Base-by-base conservation (phyloP, 768 basidiomycete species). In the Steccherinum ochraceum region DNA sequence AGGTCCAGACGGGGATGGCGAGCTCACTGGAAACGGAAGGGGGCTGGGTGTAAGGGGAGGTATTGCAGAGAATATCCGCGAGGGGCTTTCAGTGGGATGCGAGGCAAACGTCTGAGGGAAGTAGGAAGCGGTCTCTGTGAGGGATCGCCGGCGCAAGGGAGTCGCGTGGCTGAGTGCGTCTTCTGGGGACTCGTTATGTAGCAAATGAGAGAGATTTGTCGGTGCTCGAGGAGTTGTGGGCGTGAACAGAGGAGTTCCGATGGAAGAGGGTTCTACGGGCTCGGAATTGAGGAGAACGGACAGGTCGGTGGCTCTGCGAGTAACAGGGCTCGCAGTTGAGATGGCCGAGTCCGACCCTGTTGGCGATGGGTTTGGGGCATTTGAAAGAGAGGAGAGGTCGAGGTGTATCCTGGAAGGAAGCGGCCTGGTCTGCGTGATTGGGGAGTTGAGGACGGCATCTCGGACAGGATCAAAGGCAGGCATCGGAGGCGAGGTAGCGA, bases 381-480 rank as follows among this genome's bases (percentile, higher is more conserved):
- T 56, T 21, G 54, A 42, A 11, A 45, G 62, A 48, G 66, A 52
- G 25, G 51, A 45, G 41, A 46, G 27, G 50, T 60, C 57, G 57
- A 62, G 48, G 48, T 56, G 58, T 45, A 61, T 57, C 55, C 63
- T 54, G 46, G 53, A 50, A 46, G 66, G 63, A 21, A 73, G 69
- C 55, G 71, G 51, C 59, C 68, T 69, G 45, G 75, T 63, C 56
- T 74, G 73, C 39, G 76, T 73, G 59, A 81, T 66, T 24, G 87
- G 87, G 40, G 85, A 86, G 68, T 87, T 87, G 60, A 86, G 78
- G 61, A 89, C 85, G 55, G 89, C 89, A 76, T 90, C 89, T 66
- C 89, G 79, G 55, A 91, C 87, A 61, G 89, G 87, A 76, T 90
- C 89, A 75, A 89, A 89, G 52, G 79, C 79, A 58, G 87, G 83